Percentiles rank a stretch among this genome's conserved stretches.
Conservation (phyloP, 2,329 filamentous ascomycete species). For the Hymenoscyphus scutula region DNA sequence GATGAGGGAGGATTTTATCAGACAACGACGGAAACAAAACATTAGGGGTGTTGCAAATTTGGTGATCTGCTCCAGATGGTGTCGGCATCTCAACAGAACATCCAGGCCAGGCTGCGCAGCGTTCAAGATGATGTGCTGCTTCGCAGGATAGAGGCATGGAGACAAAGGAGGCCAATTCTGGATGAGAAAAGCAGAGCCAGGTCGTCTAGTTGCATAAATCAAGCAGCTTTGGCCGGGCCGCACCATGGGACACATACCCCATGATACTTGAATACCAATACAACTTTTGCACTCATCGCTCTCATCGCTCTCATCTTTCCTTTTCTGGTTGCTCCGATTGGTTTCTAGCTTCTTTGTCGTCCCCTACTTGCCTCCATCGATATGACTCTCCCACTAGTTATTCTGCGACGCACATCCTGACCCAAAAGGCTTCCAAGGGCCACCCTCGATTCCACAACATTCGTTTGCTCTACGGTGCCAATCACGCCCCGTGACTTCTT, state of each 20-base stretch:
- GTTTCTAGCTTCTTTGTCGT: too few relatives aligned
- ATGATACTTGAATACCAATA: neutral
- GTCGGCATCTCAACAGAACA: neutral
- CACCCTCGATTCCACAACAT: too few relatives aligned
- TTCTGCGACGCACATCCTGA: too few relatives aligned
- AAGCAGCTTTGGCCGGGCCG: neutral
- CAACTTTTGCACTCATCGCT: neutral
- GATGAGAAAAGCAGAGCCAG: neutral
- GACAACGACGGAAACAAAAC: neutral
- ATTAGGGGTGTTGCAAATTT: neutral
- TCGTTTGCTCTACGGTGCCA: too few relatives aligned
- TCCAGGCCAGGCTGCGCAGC: too few relatives aligned
- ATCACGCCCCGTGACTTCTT: too few relatives aligned
- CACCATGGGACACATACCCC: neutral
- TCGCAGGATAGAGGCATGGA: neutral
- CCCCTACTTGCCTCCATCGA: too few relatives aligned
- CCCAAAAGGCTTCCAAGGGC: too few relatives aligned
- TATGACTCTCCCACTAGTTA: too few relatives aligned
- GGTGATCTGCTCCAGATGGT: neutral
- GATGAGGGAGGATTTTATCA: constrained; percentile 8
- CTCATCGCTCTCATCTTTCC: neutral
- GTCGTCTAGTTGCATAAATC: neutral
- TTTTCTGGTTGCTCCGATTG: too few relatives aligned
- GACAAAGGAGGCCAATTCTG: neutral
- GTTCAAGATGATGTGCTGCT: neutral